Percentiles rank a stretch among this genome's conserved stretches.
phyloP scores from a whole-genome alignment of 139 green algal species.

The Tetraselmis chui region DNA sequence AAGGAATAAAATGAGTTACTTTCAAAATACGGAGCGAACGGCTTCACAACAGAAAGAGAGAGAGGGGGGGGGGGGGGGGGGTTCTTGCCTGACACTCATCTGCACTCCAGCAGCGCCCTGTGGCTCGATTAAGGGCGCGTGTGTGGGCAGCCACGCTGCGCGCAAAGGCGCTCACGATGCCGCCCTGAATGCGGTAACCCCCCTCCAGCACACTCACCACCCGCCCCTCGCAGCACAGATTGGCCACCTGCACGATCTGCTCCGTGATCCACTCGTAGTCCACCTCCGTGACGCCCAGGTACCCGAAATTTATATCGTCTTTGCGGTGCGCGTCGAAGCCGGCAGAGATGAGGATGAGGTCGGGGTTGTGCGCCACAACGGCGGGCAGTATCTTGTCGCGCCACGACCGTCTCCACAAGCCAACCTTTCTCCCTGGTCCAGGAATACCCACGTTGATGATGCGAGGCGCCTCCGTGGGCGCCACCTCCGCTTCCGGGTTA shows the following conservation, averaged over 20 bases:
- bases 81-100: neutral
- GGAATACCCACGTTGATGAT: constrained; percentile 86
- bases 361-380: constrained; percentile 62
- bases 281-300: constrained; percentile 72
- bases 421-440: constrained; percentile 38
- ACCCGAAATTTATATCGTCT: constrained; percentile 79
- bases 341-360: constrained; percentile 84
- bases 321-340: constrained; percentile 86
- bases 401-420: constrained; percentile 74
- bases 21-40: neutral
- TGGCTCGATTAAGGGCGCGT: constrained; percentile 35
- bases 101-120: neutral
- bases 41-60: neutral
- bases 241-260: constrained; percentile 64
- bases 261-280: constrained; percentile 89
- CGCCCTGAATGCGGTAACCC: constrained; percentile 83
- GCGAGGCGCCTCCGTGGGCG: constrained; percentile 40
- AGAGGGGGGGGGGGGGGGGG: no score
- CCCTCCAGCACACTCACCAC: constrained; percentile 83
- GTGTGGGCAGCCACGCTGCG: constrained; percentile 81
- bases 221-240: constrained; percentile 64
- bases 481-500: constrained; percentile 12
- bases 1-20: neutral
- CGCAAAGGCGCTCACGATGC: constrained; percentile 70
- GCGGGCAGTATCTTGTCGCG: constrained; percentile 80